A percentile compares a stretch with the other conserved stretches of the same genome.
Conservation (phyloP, 768 basidiomycete species). For the Tylopilus sp. region DNA sequence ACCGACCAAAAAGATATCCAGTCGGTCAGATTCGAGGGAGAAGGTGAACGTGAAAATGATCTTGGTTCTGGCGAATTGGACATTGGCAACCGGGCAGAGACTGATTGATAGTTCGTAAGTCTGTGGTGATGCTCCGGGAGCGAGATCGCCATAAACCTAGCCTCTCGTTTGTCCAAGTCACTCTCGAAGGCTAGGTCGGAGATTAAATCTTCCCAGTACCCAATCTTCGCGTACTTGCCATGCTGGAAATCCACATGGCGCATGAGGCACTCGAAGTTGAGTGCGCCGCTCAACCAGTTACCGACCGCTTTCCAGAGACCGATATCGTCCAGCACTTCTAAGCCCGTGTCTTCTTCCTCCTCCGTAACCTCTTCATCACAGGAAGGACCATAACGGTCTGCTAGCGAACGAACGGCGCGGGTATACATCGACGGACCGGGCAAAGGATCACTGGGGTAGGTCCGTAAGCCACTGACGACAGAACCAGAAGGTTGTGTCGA, state of each 20-base stretch:
- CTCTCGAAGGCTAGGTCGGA: background rate
- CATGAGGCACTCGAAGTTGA: background rate
- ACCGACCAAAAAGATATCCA: background rate
- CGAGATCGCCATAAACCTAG: background rate
- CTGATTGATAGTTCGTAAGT: background rate
- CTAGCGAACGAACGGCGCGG: background rate
- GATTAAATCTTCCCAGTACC: background rate
- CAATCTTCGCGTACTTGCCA: background rate
- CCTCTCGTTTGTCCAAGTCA: background rate
- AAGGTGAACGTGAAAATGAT: too few relatives aligned
- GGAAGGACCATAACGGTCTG: background rate
- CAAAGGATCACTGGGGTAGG: background rate
- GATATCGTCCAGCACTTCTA: background rate
- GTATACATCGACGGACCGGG: background rate
- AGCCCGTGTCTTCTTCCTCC: background rate
- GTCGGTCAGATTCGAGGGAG: background rate
- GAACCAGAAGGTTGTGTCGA: background rate
- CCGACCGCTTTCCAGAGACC: background rate
- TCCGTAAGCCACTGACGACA: too few relatives aligned
- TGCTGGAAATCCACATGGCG: background rate
- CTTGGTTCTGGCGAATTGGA: background rate
- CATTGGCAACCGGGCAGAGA: background rate
- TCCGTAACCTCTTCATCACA: background rate
- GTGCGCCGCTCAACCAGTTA: background rate
- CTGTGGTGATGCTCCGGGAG: background rate